Evolutionary conservation across 441 rosid species (phyloP).

Genomic region (Biscutella laevigata): DNA sequence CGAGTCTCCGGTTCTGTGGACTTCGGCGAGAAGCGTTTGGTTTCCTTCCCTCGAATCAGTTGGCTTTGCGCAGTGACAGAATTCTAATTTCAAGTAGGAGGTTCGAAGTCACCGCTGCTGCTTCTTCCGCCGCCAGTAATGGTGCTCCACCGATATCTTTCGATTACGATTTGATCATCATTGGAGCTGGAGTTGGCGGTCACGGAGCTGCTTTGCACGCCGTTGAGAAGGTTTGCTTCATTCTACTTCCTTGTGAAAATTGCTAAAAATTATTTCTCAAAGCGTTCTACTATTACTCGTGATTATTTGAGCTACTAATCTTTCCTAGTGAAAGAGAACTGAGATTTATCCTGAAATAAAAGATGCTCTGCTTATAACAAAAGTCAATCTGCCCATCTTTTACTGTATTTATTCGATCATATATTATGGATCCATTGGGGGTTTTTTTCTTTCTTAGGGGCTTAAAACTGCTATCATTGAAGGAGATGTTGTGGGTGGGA

Average conservation of each 20-base stretch:
- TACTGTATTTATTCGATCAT: background rate
- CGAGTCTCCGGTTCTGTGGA: slow-evolving; percentile 72
- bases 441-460: slow-evolving; percentile 38
- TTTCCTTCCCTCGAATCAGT: slow-evolving; percentile 25
- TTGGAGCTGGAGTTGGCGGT: slow-evolving; percentile 99
- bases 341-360: background rate
- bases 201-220: slow-evolving; percentile 98
- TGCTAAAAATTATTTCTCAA: no score
- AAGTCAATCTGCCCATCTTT: background rate
- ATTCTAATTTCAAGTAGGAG: slow-evolving; percentile 5
- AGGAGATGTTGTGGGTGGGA: slow-evolving; percentile 96
- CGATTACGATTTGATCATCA: slow-evolving; percentile 82
- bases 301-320: no score
- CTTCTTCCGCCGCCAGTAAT: slow-evolving; percentile 31
- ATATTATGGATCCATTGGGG: background rate
- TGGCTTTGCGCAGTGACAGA: slow-evolving; percentile 14
- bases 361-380: background rate
- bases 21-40: slow-evolving; percentile 59
- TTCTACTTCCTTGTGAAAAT: background rate
- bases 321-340: no score
- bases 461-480: slow-evolving; percentile 88
- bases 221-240: slow-evolving; percentile 61
- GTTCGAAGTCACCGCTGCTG: slow-evolving; percentile 32
- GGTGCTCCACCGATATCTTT: slow-evolving; percentile 60
- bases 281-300: no score